Conservation (phyloP, 2,329 filamentous ascomycete genomes). For the Pseudogymnoascus sp. region DNA sequence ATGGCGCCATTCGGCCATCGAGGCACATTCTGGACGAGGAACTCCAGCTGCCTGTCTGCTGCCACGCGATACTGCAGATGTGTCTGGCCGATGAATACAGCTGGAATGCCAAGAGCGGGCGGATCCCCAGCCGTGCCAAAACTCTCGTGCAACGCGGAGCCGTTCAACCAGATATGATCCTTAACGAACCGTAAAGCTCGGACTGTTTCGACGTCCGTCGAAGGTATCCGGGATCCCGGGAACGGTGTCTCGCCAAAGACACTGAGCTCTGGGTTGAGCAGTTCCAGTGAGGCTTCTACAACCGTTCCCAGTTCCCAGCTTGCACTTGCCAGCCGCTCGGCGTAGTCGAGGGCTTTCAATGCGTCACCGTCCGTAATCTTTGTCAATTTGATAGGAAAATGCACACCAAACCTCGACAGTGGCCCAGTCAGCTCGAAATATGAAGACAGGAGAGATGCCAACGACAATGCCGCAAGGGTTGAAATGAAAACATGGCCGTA, state of each 20-base stretch:
- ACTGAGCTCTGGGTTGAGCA: conserved; percentile 29
- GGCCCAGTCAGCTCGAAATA: no score
- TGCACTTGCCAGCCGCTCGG: no score
- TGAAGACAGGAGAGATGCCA: no score
- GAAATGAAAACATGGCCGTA: no score
- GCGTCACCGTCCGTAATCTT: no score
- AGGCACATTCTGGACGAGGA: conserved; percentile 34
- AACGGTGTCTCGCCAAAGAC: conserved; percentile 34
- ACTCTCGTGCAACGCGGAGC: conserved; percentile 26
- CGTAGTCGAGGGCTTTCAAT: no score
- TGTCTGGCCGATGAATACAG: conserved; percentile 36
- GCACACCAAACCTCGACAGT: no score
- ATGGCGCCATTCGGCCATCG: conserved; percentile 41
- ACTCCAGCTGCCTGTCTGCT: conserved; percentile 34
- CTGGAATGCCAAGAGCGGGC: conserved; percentile 37
- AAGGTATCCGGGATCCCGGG: conserved; percentile 20
- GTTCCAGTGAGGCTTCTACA: conserved; percentile 35
- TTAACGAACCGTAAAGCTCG: conserved; percentile 30
- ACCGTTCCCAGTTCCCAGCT: conserved; percentile 36
- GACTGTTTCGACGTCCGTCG: conserved; percentile 18
- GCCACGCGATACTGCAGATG: conserved; percentile 30
- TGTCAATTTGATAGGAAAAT: no score
- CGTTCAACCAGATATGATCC: conserved; percentile 26
- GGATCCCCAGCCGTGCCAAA: conserved; percentile 37
- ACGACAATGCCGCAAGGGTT: no score